Conservation (phyloP, 805 yeast genomes). For the Nakazawaea sp. region DNA sequence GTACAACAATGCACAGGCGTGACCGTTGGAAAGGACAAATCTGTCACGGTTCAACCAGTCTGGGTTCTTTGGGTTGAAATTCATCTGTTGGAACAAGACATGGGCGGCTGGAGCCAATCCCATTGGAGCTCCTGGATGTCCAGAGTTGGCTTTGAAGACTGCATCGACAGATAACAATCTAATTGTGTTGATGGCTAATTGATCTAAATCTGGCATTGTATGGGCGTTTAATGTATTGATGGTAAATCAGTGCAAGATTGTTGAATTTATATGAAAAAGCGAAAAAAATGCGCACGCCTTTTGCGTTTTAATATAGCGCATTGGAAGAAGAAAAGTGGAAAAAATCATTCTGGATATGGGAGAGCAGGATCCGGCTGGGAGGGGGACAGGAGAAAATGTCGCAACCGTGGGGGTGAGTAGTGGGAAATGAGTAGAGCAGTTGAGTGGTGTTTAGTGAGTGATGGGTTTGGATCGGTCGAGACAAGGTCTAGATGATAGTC, state of each 20-base stretch:
- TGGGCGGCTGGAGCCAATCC: conserved; percentile 97
- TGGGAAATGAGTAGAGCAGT: too few species aligned
- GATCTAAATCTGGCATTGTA: conserved; percentile 47
- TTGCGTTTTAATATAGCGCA: too few species aligned
- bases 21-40: conserved; percentile 93
- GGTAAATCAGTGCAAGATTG: background rate
- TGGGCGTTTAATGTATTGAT: background rate
- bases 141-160: conserved; percentile 84
- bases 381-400: too few species aligned
- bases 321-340: too few species aligned
- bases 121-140: conserved; percentile 99
- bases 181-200: conserved; percentile 76
- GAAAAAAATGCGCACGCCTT: too few species aligned
- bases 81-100: conserved; percentile 73
- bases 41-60: conserved; percentile 93
- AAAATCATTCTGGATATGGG: too few species aligned
- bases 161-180: conserved; percentile 86
- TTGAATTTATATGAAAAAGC: too few species aligned
- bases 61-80: conserved; percentile 86
- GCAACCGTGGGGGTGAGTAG: too few species aligned
- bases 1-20: conserved; percentile 88
- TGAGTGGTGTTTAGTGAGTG: too few species aligned
- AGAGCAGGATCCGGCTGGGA: too few species aligned
- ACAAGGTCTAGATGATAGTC: too few species aligned
- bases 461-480: too few species aligned